Conservation (phyloP, 2,329 filamentous ascomycete species). For the Pseudonectria foliicola region DNA sequence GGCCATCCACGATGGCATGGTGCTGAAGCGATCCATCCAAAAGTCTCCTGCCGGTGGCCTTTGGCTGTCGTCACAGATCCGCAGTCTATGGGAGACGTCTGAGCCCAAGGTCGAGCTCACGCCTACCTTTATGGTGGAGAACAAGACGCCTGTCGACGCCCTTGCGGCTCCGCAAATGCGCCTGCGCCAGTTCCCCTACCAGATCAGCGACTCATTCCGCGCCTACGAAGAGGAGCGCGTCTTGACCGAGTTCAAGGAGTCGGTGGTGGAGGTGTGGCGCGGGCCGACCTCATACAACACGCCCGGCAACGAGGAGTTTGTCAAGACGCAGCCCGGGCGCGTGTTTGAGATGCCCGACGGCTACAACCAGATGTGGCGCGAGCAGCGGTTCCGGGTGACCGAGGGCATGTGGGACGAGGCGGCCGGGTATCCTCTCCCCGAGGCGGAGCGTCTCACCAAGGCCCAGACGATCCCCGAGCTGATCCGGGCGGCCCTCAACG, state of each 20-base stretch:
- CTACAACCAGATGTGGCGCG: conserved; percentile 89
- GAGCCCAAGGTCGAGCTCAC: conserved; percentile 66
- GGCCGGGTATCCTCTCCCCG: conserved; percentile 53
- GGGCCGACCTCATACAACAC: conserved; percentile 62
- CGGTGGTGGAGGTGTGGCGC: conserved; percentile 87
- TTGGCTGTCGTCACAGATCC: conserved; percentile 84
- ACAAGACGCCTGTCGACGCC: conserved; percentile 84
- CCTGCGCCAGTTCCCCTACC: conserved; percentile 60
- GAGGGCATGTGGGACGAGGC: conserved; percentile 90
- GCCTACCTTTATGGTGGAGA: conserved; percentile 81
- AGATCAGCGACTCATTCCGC: conserved; percentile 64
- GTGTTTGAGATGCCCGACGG: conserved; percentile 97
- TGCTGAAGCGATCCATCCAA: conserved; percentile 83
- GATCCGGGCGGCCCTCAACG: conserved; percentile 67
- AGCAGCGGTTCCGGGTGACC: conserved; percentile 76
- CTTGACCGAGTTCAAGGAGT: conserved; percentile 95
- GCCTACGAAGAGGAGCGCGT: conserved; percentile 86
- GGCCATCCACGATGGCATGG: conserved; percentile 88
- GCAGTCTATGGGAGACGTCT: conserved; percentile 65
- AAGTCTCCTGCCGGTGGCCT: conserved; percentile 80
- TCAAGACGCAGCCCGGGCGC: conserved; percentile 65
- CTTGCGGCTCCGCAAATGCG: conserved; percentile 70
- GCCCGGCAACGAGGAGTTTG: conserved; percentile 69
- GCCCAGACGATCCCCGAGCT: conserved; percentile 78
- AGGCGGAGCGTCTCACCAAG: conserved; percentile 48